Base-by-base conservation (phyloP, 2,329 filamentous ascomycete genomes). In the Monosporascus ibericus region DNA sequence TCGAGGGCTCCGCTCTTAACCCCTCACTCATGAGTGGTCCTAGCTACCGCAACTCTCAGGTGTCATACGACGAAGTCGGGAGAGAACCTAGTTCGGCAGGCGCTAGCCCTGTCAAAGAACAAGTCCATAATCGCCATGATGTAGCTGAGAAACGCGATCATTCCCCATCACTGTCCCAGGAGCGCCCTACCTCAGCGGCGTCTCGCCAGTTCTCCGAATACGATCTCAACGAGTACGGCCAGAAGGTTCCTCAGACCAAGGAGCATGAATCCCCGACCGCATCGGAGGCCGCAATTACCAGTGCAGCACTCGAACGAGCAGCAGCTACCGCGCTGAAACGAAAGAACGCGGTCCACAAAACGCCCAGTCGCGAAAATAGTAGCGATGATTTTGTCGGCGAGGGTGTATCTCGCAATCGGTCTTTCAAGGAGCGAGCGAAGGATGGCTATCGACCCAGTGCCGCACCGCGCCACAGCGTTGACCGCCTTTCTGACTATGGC, bases 1-100 rank as follows among this genome's bases (percentile, higher is more conserved):
- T 86, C 2, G 87, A 94, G 61, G 90, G 91, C 18, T 92, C 90
- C 0, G 74, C 79, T 68, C 67, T 82, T 17, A 79, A 82, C 5
- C 79, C 80, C 49, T 95, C 90, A 2, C 81, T 86, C 14, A 66
- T 96, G 50, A 92, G 72, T 15, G 77, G 75, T 9, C 85, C 82
- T 14, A 76, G 79, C 25, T 79, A 77, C 55, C 59, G 70, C 57
- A 61, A 65, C 52, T 68, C 65, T 0, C 58, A 61, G 51, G 2
- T 64, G 11, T 68, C 66, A 14, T 68, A 69, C 49, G 63, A 64
- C 8, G 63, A 59, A n/a, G 49, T 39, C 34, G 39, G 48, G 22
- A 52, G 50, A 36, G 50, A 47, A 11, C 5, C 55, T 20, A 47
- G 53, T 8, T 65, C 63, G 8, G 68, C 72, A 34, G 71, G 63